Evolutionary conservation across 495 filamentous ascomycete genomes (phyloP), one percentile per base, ranked within the genome.

Genomic region (Daldinia vernicosa): DNA sequence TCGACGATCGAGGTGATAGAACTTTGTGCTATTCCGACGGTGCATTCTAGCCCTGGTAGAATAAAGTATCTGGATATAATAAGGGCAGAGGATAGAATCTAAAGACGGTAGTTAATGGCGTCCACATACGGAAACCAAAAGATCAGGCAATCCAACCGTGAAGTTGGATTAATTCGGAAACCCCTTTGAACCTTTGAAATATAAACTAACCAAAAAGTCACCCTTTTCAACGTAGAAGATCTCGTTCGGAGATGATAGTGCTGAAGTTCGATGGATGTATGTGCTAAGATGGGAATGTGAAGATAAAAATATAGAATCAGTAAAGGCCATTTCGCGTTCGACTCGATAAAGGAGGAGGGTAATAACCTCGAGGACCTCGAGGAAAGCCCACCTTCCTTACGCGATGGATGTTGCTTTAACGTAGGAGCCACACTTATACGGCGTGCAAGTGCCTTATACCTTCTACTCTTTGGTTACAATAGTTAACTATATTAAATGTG

Each of bases 1-100:
- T 60, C 87, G 84, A 71, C 85, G 85, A 72, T 83, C 83, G 54
- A 90, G 82, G 37, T 80, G 79, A 53, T 80, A 78, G 43, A 79
- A 81, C 11, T 70, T 77, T 43, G 57, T 69, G 55, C 70, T 78
- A 43, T 76, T 77, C 15, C 73, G 67, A 26, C 66, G 68, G 40
- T 70, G 52, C 75, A 77, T 77, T 27, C 35, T 52, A 17, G n/a
- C 19, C 7, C 5, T 19, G 47, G 22, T 60, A 11, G n/a, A 24
- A 45, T 58, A 50, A 39, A 51, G 12, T 55, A 7, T 24, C 22
- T 58, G 26, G 27, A 59, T 58, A 69, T 32, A 9, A 26, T 40
- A 32, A 53, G n/a, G 24, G 15, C 22, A 54, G 26, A 37, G 30
- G 2, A 17, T 11, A 30, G n/a, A 54, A n/a, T 40, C 17, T 22